A percentile compares a stretch with the other conserved stretches of the same genome.
Evolutionary conservation across 176 grass and related monocot species (phyloP).

Genomic region (Eragrostis nindensis): DNA sequence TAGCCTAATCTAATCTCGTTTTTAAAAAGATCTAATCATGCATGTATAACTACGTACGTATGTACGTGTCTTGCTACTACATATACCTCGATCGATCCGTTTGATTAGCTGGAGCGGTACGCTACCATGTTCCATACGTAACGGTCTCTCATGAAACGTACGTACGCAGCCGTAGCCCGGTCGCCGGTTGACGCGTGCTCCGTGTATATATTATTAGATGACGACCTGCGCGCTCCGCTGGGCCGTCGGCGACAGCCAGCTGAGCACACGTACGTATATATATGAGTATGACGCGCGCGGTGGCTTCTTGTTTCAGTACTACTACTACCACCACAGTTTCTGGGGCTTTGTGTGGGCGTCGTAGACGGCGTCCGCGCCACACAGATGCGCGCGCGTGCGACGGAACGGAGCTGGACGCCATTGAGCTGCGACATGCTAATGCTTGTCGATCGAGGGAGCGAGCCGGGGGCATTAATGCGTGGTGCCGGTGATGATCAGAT

Average conservation of each 20-base stretch:
- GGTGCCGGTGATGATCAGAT: too few relatives aligned
- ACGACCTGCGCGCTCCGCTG: too few relatives aligned
- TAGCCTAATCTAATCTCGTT: too few relatives aligned
- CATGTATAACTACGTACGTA: neutral
- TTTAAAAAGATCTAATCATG: too few relatives aligned
- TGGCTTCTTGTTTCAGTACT: too few relatives aligned
- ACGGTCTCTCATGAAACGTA: neutral
- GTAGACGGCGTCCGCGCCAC: constrained; percentile 4
- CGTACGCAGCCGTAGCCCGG: too few relatives aligned
- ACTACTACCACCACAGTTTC: too few relatives aligned
- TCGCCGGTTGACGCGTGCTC: neutral
- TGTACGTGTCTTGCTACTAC: neutral
- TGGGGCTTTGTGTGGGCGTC: constrained; percentile 1
- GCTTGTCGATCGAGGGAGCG: neutral
- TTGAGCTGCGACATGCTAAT: neutral
- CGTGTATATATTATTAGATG: too few relatives aligned
- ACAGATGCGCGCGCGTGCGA: neutral
- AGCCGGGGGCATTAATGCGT: too few relatives aligned
- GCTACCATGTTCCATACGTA: constrained; percentile 6
- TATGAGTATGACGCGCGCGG: too few relatives aligned
- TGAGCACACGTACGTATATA: too few relatives aligned
- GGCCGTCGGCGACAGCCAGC: too few relatives aligned
- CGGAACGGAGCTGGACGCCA: neutral
- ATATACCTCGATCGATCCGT: neutral
- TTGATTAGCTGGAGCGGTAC: neutral